A percentile compares a stretch with the other conserved stretches of the same genome.
Evolutionary conservation across 2,329 filamentous ascomycete genomes (phyloP).

Genomic region (Verticillium zaregamsianum): DNA sequence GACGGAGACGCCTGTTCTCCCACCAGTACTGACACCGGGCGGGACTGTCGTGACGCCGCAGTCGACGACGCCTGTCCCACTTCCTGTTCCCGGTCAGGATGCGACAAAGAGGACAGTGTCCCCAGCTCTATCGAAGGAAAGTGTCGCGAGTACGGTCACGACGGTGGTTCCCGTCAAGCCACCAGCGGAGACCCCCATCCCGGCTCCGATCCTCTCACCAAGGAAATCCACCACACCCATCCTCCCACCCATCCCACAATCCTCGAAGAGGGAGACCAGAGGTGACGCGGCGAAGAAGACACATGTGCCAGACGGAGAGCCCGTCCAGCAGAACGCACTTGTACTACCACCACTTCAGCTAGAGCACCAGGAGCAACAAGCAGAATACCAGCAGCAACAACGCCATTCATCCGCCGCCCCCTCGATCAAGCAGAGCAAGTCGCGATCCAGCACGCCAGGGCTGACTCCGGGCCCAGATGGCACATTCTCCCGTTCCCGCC

Average conservation of each 20-base stretch:
- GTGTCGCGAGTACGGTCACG: slow-evolving; percentile 26
- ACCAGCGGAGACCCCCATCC: slow-evolving; percentile 38
- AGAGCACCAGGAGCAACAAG: slow-evolving; percentile 19
- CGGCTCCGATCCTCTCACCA: slow-evolving; percentile 25
- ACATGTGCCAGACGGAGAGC: slow-evolving; percentile 21
- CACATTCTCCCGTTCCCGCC: slow-evolving; percentile 30
- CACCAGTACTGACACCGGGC: slow-evolving; percentile 27
- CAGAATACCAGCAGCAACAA: slow-evolving; percentile 16
- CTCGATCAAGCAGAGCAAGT: slow-evolving; percentile 23
- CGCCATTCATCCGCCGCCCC: slow-evolving; percentile 17
- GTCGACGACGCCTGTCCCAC: slow-evolving; percentile 28
- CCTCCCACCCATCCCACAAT: slow-evolving; percentile 26
- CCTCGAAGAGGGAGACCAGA: slow-evolving; percentile 40
- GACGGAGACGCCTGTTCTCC: slow-evolving; percentile 11
- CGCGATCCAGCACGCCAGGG: slow-evolving; percentile 28
- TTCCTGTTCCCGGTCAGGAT: slow-evolving; percentile 15
- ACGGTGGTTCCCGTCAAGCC: slow-evolving; percentile 29
- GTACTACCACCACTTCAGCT: slow-evolving; percentile 5
- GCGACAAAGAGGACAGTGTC: slow-evolving; percentile 3
- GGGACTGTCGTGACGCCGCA: slow-evolving; percentile 13
- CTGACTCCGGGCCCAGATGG: slow-evolving; percentile 22
- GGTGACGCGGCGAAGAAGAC: slow-evolving; percentile 37
- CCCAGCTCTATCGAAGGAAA: slow-evolving; percentile 2
- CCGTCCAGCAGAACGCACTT: neutral
- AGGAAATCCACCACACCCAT: slow-evolving; percentile 28